Percentiles rank a stretch among this genome's conserved stretches.
Conservation (phyloP, 208 protist species). For the Crithidia sp. region DNA sequence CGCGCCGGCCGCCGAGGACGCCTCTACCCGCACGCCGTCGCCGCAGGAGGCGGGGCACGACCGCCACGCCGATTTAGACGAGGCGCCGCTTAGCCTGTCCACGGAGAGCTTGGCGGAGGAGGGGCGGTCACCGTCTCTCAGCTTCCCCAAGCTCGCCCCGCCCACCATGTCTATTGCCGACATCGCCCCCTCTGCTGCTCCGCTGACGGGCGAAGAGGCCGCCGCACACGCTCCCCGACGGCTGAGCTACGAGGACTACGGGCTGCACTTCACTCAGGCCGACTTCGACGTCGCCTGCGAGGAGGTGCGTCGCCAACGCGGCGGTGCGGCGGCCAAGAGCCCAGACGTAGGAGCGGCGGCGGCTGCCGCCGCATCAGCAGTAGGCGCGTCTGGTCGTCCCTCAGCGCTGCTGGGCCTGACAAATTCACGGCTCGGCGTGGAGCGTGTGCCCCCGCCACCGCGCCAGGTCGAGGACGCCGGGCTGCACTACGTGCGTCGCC, state of each 20-base stretch:
- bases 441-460: conserved; percentile 8
- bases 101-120: conserved; percentile 1
- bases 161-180: conserved; percentile 2
- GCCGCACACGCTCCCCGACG: not conserved
- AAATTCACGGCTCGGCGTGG: not conserved
- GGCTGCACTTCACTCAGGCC: conserved; percentile 14
- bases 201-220: not conserved
- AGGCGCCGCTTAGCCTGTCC: not conserved
- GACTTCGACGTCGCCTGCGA: conserved; percentile 19
- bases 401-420: not conserved
- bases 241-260: conserved; percentile 24
- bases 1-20: not conserved
- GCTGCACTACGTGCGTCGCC: conserved; percentile 22
- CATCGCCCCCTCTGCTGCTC: not conserved
- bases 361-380: not conserved
- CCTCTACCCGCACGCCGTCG: conserved; percentile 11
- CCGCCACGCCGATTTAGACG: not conserved
- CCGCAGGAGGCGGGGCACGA: not conserved
- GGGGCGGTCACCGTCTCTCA: not conserved
- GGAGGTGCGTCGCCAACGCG: conserved; percentile 6
- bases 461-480: conserved; percentile 18
- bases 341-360: not conserved
- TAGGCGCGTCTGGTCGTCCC: not conserved
- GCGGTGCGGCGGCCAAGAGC: not conserved
- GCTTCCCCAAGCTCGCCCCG: conserved; percentile 12